phyloP scores from a whole-genome alignment of 495 filamentous ascomycete species.

The Lepidopterella palustris region DNA sequence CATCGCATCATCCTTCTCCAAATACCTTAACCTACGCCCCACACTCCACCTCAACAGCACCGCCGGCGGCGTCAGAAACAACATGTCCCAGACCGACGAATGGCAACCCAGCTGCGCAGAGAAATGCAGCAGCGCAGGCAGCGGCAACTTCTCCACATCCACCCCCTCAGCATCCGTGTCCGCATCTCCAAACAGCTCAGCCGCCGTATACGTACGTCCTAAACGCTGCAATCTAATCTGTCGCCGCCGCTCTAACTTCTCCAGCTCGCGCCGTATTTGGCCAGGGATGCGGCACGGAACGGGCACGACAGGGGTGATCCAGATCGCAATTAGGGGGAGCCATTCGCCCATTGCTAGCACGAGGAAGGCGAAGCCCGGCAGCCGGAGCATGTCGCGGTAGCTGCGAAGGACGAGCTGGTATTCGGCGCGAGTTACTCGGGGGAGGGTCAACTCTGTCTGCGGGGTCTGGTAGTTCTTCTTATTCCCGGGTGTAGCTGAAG shows the following conservation, averaged over 20 bases:
- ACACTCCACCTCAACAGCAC: conserved; percentile 41
- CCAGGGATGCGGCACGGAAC: conserved; percentile 71
- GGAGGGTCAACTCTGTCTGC: conserved; percentile 2
- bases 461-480: not conserved
- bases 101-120: conserved; percentile 40
- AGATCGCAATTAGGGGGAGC: conserved; percentile 61
- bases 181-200: not conserved
- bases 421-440: conserved; percentile 47
- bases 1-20: conserved; percentile 54
- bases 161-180: not conserved
- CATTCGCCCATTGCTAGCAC: conserved; percentile 76
- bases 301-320: conserved; percentile 65
- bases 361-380: conserved; percentile 68
- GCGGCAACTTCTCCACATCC: conserved; percentile 3
- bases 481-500: not conserved
- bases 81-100: conserved; percentile 42
- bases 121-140: conserved; percentile 13
- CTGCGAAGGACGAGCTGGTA: conserved; percentile 62
- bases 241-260: conserved; percentile 37
- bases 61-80: conserved; percentile 36
- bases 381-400: conserved; percentile 59
- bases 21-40: conserved; percentile 43
- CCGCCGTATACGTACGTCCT: not conserved
- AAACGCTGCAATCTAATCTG: not conserved
- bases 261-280: conserved; percentile 56